Evolutionary conservation across 169 alveolate species (phyloP).

Genomic region (Plasmodium inui): DNA sequence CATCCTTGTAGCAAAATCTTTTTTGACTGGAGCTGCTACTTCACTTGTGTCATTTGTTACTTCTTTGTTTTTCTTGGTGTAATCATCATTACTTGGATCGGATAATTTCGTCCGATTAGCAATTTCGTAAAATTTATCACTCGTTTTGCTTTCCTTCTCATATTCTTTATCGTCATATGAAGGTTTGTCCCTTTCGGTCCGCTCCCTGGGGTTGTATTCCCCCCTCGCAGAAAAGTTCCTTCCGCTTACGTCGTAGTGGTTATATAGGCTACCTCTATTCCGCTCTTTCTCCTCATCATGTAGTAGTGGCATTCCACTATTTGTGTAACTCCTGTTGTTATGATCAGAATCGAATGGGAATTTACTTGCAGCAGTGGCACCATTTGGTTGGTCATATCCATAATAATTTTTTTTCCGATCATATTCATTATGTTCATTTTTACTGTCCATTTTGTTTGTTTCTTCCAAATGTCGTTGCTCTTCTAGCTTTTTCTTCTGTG

Average conservation of each 20-base stretch:
- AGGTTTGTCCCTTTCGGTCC: neutral
- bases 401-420: slow-evolving; percentile 9
- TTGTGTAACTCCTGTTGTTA: neutral
- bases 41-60: slow-evolving; percentile 29
- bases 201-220: neutral
- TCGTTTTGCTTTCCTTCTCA: neutral
- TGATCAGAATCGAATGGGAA: neutral
- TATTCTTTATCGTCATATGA: slow-evolving; percentile 10
- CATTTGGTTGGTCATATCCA: neutral
- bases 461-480: slow-evolving; percentile 33
- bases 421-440: slow-evolving; percentile 7
- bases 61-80: slow-evolving; percentile 21
- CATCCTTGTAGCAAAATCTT: slow-evolving; percentile 88
- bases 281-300: neutral
- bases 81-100: slow-evolving; percentile 13
- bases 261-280: neutral
- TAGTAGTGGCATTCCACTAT: neutral
- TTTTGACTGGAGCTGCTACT: slow-evolving; percentile 74
- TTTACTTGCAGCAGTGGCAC: too few relatives aligned
- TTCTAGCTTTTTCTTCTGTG: slow-evolving; percentile 60
- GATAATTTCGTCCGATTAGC: neutral
- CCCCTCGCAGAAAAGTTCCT: neutral
- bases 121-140: neutral
- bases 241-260: neutral
- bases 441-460: slow-evolving; percentile 2